Percentiles rank a stretch among this genome's conserved stretches.
These are phyloP conservation scores for Oleoguttula mirabilis DNA, from an alignment of 495 filamentous ascomycete genomes.

Conservation along the genomic window DNA sequence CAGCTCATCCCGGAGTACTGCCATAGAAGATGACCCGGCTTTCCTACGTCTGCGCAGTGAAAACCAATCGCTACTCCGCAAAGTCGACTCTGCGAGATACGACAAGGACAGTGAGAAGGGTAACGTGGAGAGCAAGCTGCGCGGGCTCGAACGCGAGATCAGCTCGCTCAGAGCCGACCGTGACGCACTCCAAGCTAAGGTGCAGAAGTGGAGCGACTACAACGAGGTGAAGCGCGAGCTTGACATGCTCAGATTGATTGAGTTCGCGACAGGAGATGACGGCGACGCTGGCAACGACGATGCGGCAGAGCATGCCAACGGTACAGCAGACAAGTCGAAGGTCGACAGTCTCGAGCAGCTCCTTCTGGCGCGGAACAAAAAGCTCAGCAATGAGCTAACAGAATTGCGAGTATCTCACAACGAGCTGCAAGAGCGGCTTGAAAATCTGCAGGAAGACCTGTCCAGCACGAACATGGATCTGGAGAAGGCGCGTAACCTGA, in stretches of 20 bases:
- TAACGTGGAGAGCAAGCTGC: constrained; percentile 57
- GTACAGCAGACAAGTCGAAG: constrained; percentile 43
- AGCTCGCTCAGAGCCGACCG: constrained; percentile 53
- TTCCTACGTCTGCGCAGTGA: constrained; percentile 81
- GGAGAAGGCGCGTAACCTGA: constrained; percentile 71
- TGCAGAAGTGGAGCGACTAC: constrained; percentile 87
- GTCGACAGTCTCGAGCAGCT: constrained; percentile 83
- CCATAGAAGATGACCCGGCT: constrained; percentile 69
- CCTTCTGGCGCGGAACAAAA: constrained; percentile 85
- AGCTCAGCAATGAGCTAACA: constrained; percentile 84
- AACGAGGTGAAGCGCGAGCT: constrained; percentile 91
- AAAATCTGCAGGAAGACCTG: constrained; percentile 69
- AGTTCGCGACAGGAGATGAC: constrained; percentile 58
- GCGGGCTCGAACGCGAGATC: constrained; percentile 61
- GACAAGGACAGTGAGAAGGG: constrained; percentile 71
- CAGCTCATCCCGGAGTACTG: constrained; percentile 35
- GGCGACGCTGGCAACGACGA: constrained; percentile 24
- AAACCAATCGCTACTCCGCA: constrained; percentile 78
- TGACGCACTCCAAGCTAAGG: constrained; percentile 59
- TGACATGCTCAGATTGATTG: constrained; percentile 92
- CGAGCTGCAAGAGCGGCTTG: constrained; percentile 70
- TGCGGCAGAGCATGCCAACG: constrained; percentile 32
- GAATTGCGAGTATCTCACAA: constrained; percentile 88
- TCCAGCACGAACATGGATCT: constrained; percentile 75
- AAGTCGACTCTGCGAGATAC: constrained; percentile 66